Evolutionary conservation across 129 eudicot species (phyloP), one percentile per base, ranked within the genome.

Genomic region (Flaveria linearis): DNA sequence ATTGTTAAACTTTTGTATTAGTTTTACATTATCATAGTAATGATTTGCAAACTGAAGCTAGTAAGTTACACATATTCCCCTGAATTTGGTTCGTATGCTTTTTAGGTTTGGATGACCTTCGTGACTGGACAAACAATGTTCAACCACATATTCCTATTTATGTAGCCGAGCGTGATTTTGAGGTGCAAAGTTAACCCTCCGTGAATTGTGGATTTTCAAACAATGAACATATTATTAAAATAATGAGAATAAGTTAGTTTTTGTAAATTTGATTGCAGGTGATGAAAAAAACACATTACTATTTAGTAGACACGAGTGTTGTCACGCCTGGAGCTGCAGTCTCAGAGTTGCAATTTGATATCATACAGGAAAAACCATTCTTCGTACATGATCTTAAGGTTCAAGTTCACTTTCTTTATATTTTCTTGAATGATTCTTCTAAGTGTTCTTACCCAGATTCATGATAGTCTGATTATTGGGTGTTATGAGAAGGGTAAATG

Each of bases 111-210:
- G 97, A 94, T 77, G 99, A 94, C 77, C 93, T 94, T 75, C 97
- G 97, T 68, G 99, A 94, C 85, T 94, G 99, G 99, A 94, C 99
- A 50, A 94, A 94, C 86, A 94, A 94, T 74, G 94, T 94, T 78
- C 99, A 94, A 82, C 86, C 97, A n/a, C 66, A 65, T 78, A 84
- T 94, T 76, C 96, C 99, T 50, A 94, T 94, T 53, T 94, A 94
- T 78, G 92, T 88, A 41, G 97, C 99, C 20, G 57, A 79, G 13
- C 99, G 99, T 56, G 99, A 94, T 76, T 95, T 91, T 85, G 99
- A 95, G 99, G 99, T 95, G 39, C 63, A 60, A 53, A 55, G 36
- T 66, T 61, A 61, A 10, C 15, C 71, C 43, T 71, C 11, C 7
- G 1, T 50, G 39, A 51, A 79, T 7, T 2, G 25, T 47, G 41